A percentile compares a stretch with the other conserved stretches of the same genome.
Conservation (phyloP, 2,329 filamentous ascomycete genomes). For the Grosmannia serpens region DNA sequence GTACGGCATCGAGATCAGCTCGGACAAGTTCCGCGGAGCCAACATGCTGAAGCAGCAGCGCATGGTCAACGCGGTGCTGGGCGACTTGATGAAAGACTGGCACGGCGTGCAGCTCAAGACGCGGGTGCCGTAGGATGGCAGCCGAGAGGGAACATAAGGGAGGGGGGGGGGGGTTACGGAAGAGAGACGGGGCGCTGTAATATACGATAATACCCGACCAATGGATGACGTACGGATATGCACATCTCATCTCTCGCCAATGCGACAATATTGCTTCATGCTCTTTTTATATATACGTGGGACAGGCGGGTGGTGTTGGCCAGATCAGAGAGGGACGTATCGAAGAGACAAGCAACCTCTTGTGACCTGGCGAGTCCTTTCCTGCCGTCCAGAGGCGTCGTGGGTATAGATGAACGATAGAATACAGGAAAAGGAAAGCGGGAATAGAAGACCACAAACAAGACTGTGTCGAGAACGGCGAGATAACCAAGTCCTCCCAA, state of each 20-base stretch:
- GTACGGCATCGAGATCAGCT: slow-evolving; percentile 73
- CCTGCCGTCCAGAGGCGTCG: too few species aligned
- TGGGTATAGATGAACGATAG: neutral
- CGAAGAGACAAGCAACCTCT: too few species aligned
- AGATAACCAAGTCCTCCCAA: neutral
- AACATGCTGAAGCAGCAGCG: slow-evolving; percentile 72
- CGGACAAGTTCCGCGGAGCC: slow-evolving; percentile 57
- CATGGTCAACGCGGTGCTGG: slow-evolving; percentile 64
- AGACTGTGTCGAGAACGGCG: neutral
- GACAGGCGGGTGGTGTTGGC: too few species aligned
- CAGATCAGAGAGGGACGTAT: too few species aligned
- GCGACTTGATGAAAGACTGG: slow-evolving; percentile 68
- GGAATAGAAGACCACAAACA: neutral
- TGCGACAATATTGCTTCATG: too few species aligned
- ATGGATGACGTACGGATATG: neutral
- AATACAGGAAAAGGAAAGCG: neutral
- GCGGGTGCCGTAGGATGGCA: slow-evolving; percentile 30
- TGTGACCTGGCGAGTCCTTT: too few species aligned
- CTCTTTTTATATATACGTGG: too few species aligned
- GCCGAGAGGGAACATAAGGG: neutral
- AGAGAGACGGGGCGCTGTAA: neutral
- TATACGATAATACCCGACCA: neutral
- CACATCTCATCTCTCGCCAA: too few species aligned
- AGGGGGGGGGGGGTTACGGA: too few species aligned
- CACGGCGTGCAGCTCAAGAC: slow-evolving; percentile 76